These are phyloP conservation scores for Trichoderma sp. DNA, from an alignment of 2,329 filamentous ascomycete genomes.

Conservation along the genomic window DNA sequence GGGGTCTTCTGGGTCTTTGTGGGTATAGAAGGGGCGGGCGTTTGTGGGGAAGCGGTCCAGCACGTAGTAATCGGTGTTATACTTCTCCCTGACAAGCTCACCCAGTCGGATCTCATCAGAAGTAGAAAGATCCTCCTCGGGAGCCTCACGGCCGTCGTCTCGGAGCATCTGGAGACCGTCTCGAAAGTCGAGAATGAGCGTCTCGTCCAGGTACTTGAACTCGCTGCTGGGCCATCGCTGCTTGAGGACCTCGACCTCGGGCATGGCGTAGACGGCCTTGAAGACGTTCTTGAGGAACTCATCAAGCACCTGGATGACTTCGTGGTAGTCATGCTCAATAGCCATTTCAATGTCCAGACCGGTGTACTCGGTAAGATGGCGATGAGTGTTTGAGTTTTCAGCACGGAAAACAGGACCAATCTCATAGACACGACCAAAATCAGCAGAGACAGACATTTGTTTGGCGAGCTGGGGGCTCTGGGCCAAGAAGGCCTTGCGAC, in stretches of 20 bases:
- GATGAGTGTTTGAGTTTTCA: conserved; percentile 93
- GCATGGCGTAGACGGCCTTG: conserved; percentile 44
- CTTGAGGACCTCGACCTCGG: conserved; percentile 78
- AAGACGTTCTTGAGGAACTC: conserved; percentile 75
- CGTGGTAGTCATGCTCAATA: conserved; percentile 85
- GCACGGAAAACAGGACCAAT: conserved; percentile 74
- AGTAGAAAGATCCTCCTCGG: conserved; percentile 77
- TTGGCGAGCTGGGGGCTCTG: conserved; percentile 92
- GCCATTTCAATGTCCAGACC: conserved; percentile 92
- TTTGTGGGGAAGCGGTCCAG: conserved; percentile 88
- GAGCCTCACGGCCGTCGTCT: conserved; percentile 75
- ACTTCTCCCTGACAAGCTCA: conserved; percentile 81
- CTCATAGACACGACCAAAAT: conserved; percentile 88
- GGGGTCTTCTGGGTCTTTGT: conserved; percentile 73
- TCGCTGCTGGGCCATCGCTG: conserved; percentile 84
- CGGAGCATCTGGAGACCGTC: conserved; percentile 82
- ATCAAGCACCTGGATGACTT: conserved; percentile 79
- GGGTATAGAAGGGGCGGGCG: conserved; percentile 88
- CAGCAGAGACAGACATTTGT: conserved; percentile 87
- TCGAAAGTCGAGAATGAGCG: conserved; percentile 75
- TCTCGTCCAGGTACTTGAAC: conserved; percentile 83
- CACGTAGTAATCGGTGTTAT: conserved; percentile 87
- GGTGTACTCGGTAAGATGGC: conserved; percentile 92
- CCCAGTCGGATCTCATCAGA: conserved; percentile 86
- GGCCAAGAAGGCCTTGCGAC: conserved; percentile 80